Evolutionary conservation across 441 rosid species (phyloP).

Genomic region (Eruca vesicaria): DNA sequence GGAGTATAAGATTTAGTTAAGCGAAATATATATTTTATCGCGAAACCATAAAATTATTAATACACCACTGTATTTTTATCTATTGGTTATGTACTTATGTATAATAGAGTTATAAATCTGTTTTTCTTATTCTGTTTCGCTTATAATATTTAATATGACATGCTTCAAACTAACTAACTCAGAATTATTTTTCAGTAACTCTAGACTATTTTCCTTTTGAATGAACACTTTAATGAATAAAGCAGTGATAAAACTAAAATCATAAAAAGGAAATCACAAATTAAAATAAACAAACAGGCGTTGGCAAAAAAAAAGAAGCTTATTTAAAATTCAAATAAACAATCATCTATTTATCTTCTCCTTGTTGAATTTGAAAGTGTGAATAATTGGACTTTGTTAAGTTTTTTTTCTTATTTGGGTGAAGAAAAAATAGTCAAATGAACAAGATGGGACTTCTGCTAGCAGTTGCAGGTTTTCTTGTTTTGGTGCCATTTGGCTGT

Average conservation of each 20-base stretch:
- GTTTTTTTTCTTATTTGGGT: not conserved
- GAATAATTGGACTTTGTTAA: not conserved
- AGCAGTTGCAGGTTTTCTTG: conserved; percentile 30
- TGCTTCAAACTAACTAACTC: not conserved
- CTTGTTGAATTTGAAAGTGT: not conserved
- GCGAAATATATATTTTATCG: no score
- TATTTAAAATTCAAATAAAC: not conserved
- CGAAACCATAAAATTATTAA: not conserved
- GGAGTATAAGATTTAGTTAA: no score
- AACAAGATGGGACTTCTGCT: conserved; percentile 40
- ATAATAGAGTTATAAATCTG: no score
- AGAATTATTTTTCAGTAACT: no score
- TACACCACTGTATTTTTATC: not conserved
- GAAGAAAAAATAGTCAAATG: conserved; percentile 26
- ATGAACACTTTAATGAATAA: no score
- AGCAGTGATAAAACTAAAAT: no score
- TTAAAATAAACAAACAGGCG: not conserved
- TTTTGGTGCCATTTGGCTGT: conserved; percentile 33
- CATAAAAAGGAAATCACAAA: not conserved
- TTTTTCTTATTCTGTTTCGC: not conserved
- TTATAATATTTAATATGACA: not conserved
- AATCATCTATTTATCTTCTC: not conserved
- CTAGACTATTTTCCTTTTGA: no score
- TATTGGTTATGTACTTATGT: not conserved
- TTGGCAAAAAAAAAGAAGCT: not conserved